Evolutionary conservation across 1,284 basidiomycete species (phyloP).

Genomic region (Quambalaria eucalypti): DNA sequence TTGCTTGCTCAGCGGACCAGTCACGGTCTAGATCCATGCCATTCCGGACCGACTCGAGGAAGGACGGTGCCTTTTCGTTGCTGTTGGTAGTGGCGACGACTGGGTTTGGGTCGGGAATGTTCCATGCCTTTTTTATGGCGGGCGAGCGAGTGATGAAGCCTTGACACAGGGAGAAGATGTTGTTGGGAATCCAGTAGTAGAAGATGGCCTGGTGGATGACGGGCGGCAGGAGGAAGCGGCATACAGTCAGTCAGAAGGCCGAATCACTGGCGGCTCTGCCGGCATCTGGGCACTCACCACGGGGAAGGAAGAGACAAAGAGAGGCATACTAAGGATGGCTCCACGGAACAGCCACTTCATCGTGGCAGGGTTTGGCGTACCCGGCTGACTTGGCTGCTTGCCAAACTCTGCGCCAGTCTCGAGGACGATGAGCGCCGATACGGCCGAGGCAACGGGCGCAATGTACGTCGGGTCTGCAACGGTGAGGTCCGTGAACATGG

Average conservation of each 20-base stretch:
- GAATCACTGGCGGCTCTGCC: neutral
- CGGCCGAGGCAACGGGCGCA: conserved; percentile 61
- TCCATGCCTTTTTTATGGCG: conserved; percentile 11
- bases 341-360: too few species aligned
- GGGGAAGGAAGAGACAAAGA: neutral
- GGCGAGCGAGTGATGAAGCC: conserved; percentile 40
- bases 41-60: too few species aligned
- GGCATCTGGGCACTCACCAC: neutral
- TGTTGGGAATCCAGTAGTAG: conserved; percentile 56
- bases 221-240: too few species aligned
- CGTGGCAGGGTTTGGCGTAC: neutral
- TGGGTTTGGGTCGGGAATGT: conserved; percentile 27
- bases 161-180: conserved; percentile 53
- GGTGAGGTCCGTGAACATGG: conserved; percentile 70
- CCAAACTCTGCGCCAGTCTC: conserved; percentile 60
- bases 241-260: conserved; percentile 1
- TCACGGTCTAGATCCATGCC: too few species aligned
- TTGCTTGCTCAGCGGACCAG: too few species aligned
- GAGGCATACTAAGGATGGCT: too few species aligned
- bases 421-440: conserved; percentile 60
- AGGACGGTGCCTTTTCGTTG: neutral
- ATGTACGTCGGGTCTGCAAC: conserved; percentile 67
- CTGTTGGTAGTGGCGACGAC: too few species aligned
- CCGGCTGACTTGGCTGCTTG: conserved; percentile 5
- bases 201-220: conserved; percentile 55